Conservation (phyloP, 805 yeast genomes). For the Saturnispora ahearnii region DNA sequence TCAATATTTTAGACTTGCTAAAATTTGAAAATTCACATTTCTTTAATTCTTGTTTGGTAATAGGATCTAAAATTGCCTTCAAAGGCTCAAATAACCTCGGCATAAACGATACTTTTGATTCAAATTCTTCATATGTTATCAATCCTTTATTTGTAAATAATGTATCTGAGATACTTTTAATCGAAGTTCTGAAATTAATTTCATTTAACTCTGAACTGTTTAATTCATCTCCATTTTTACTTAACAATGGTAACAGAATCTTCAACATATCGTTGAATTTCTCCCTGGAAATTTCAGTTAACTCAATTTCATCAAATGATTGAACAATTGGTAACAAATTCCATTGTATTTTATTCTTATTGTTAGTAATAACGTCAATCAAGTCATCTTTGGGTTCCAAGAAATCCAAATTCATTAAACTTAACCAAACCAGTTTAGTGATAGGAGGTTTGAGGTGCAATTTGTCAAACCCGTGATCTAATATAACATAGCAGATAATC, state of each 20-base stretch:
- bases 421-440: neutral
- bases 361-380: slow-evolving; percentile 18
- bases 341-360: slow-evolving; percentile 23
- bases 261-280: slow-evolving; percentile 1
- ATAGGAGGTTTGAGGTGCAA: neutral
- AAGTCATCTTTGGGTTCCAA: slow-evolving; percentile 1
- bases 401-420: neutral
- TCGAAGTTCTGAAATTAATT: slow-evolving; percentile 3
- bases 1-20: slow-evolving; percentile 30
- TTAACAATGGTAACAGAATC: slow-evolving; percentile 7
- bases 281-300: neutral
- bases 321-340: slow-evolving; percentile 29
- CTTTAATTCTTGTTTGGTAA: slow-evolving; percentile 14
- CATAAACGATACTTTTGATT: slow-evolving; percentile 16
- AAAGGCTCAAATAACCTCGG: slow-evolving; percentile 40
- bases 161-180: neutral
- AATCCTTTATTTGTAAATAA: neutral
- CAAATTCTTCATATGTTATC: slow-evolving; percentile 1
- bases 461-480: slow-evolving; percentile 3
- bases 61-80: slow-evolving; percentile 33
- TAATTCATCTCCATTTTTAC: neutral
- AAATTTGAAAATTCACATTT: slow-evolving; percentile 5
- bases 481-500: slow-evolving; percentile 2
- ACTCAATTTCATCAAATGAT: slow-evolving; percentile 29
- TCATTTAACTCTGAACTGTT: slow-evolving; percentile 1